phyloP scores from a whole-genome alignment of 1,284 basidiomycete species.

The Leccinum fallax region DNA sequence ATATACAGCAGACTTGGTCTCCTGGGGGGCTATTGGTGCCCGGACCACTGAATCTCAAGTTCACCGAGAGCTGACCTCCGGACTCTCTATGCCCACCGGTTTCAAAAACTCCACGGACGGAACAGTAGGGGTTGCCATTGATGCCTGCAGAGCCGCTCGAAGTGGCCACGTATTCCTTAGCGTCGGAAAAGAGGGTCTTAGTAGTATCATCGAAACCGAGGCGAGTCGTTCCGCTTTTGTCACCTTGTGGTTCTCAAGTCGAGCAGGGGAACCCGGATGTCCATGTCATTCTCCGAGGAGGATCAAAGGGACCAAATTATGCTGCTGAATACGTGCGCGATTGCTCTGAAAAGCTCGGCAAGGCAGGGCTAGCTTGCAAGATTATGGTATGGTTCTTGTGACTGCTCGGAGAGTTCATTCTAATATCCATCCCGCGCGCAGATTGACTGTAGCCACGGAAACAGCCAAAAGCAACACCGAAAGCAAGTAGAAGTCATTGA shows the following conservation, averaged over 20 bases:
- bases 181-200: constrained; percentile 91
- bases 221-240: constrained; percentile 38
- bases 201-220: constrained; percentile 89
- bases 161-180: constrained; percentile 90
- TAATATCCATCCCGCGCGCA: constrained; percentile 32
- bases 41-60: constrained; percentile 97
- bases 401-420: neutral
- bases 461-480: constrained; percentile 85
- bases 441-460: constrained; percentile 97
- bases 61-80: constrained; percentile 86
- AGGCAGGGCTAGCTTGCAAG: constrained; percentile 79
- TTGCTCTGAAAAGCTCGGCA: constrained; percentile 74
- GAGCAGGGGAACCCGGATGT: constrained; percentile 83
- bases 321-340: constrained; percentile 76
- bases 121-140: constrained; percentile 82
- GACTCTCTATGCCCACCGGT: constrained; percentile 87
- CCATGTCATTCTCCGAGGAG: constrained; percentile 91
- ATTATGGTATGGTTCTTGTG: constrained; percentile 67
- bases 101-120: constrained; percentile 81
- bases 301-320: constrained; percentile 86
- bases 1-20: constrained; percentile 94
- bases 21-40: constrained; percentile 98
- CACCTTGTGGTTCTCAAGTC: constrained; percentile 9
- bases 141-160: constrained; percentile 88
- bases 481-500: constrained; percentile 86